These are phyloP conservation scores for Fusarium papillatum DNA, from an alignment of 2,329 filamentous ascomycete species.

Conservation along the genomic window DNA sequence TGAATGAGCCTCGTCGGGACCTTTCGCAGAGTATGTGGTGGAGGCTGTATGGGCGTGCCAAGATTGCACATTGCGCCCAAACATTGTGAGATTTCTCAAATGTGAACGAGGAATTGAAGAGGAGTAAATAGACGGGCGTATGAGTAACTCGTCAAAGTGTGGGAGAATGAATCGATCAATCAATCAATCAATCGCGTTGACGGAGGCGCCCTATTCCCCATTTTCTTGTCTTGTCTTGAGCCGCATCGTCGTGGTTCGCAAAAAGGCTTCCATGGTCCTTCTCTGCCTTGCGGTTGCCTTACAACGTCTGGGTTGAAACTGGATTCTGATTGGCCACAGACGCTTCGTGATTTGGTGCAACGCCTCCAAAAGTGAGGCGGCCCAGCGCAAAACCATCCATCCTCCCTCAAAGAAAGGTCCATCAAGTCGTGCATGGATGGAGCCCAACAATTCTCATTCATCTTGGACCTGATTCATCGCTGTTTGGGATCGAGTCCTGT, in stretches of 20 bases:
- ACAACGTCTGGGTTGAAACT: conserved; percentile 32
- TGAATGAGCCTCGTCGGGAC: neutral
- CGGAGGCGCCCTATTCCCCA: neutral
- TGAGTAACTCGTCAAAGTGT: neutral
- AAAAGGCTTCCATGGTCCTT: conserved; percentile 3
- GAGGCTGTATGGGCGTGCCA: neutral
- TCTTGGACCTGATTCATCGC: neutral
- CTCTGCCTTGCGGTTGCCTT: conserved; percentile 28
- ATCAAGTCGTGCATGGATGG: neutral
- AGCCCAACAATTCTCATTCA: neutral
- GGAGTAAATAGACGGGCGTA: neutral
- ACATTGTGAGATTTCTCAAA: neutral
- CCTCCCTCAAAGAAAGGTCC: conserved; percentile 3
- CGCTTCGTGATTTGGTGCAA: conserved; percentile 13
- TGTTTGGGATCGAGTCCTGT: neutral
- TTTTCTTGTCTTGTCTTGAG: neutral
- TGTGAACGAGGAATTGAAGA: neutral
- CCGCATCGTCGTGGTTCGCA: conserved; percentile 2
- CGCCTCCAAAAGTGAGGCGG: conserved; percentile 36
- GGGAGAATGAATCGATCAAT: neutral
- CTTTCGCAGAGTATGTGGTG: neutral
- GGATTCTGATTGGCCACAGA: conserved; percentile 19
- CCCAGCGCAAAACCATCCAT: conserved; percentile 9
- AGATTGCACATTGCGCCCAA: conserved; percentile 1
- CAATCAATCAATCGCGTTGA: neutral